phyloP scores from a whole-genome alignment of 371 early-diverging fungal genomes.

The Haplosporangium sp. region DNA sequence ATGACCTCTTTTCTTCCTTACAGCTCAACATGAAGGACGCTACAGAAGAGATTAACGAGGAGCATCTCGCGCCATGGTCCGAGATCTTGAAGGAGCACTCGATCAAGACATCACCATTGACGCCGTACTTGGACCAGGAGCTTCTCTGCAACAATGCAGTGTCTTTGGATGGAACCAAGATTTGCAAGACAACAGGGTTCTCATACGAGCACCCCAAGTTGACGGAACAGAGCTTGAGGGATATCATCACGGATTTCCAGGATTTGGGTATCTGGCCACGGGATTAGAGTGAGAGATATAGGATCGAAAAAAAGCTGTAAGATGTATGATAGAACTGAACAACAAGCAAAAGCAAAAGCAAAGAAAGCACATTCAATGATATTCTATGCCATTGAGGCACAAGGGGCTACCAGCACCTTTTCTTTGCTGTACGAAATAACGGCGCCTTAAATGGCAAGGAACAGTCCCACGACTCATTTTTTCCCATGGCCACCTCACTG shows the following conservation, averaged over 20 bases:
- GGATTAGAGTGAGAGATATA: slow-evolving; percentile 7
- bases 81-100: slow-evolving; percentile 67
- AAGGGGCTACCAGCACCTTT: no score
- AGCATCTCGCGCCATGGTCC: slow-evolving; percentile 86
- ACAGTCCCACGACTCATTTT: not conserved
- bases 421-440: no score
- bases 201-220: slow-evolving; percentile 74
- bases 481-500: not conserved
- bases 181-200: slow-evolving; percentile 77
- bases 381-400: no score
- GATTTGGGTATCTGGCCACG: slow-evolving; percentile 77
- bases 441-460: no score
- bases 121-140: slow-evolving; percentile 94
- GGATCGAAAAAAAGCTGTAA: not conserved
- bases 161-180: slow-evolving; percentile 82
- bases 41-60: slow-evolving; percentile 93
- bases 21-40: slow-evolving; percentile 84
- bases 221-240: slow-evolving; percentile 72
- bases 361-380: no score
- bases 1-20: not conserved
- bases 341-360: not conserved
- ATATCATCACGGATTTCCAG: slow-evolving; percentile 77
- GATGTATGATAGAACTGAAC: not conserved
- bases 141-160: slow-evolving; percentile 84
- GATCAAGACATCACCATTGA: slow-evolving; percentile 84